A percentile compares a stretch with the other conserved stretches of the same genome.
Conservation (phyloP, 768 basidiomycete species). For the Amanita exitialis region DNA sequence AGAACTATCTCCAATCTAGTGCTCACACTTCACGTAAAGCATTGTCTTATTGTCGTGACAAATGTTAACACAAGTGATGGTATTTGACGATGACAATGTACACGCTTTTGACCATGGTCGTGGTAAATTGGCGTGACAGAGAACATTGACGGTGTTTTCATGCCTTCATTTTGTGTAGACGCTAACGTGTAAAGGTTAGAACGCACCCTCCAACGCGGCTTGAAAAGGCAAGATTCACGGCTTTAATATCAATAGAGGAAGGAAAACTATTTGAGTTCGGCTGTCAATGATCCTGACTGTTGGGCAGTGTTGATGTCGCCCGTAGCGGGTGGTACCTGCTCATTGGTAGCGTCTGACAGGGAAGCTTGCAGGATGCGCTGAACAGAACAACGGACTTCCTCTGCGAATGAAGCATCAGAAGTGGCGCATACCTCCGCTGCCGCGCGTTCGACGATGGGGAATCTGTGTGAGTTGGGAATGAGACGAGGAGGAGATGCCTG, state of each 20-base stretch:
- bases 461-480: slow-evolving; percentile 26
- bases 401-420: slow-evolving; percentile 35
- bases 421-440: slow-evolving; percentile 38
- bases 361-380: slow-evolving; percentile 36
- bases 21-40: background rate
- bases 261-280: background rate
- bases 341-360: slow-evolving; percentile 14
- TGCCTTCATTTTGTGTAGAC: background rate
- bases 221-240: background rate
- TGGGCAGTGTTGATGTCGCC: background rate
- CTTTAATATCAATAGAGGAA: background rate
- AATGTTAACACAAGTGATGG: background rate
- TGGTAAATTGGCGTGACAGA: background rate
- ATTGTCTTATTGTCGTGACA: background rate
- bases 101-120: background rate
- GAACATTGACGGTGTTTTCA: background rate
- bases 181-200: background rate
- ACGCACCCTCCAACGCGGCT: background rate
- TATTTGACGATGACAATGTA: background rate
- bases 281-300: background rate
- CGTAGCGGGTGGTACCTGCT: slow-evolving; percentile 2
- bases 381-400: slow-evolving; percentile 30
- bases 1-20: background rate
- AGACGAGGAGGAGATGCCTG: background rate
- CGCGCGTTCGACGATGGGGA: slow-evolving; percentile 57